These are phyloP conservation scores for Stephanodiscus minutulus DNA, from an alignment of 108 stramenopile genomes.

Conservation along the genomic window DNA sequence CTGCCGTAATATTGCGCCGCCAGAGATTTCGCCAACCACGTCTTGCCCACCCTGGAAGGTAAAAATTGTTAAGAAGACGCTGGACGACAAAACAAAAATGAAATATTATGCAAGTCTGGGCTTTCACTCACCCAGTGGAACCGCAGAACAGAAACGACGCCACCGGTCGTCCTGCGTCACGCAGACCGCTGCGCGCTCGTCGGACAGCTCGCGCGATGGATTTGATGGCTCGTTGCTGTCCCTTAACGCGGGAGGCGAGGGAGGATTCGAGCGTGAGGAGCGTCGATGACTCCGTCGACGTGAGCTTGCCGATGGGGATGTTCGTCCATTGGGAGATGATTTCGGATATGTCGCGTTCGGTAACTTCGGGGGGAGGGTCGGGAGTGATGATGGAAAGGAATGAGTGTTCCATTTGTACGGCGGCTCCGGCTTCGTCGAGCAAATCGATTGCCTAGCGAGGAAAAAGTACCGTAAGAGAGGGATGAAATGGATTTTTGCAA, in stretches of 20 bases:
- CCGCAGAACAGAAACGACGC: conserved; percentile 93
- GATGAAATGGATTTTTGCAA: neutral
- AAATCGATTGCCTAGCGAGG: conserved; percentile 84
- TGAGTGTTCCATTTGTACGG: conserved; percentile 82
- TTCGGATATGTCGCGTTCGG: conserved; percentile 66
- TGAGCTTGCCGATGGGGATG: conserved; percentile 78
- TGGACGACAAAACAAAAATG: neutral
- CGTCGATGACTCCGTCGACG: conserved; percentile 79
- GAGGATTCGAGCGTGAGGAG: conserved; percentile 76
- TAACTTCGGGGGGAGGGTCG: conserved; percentile 53
- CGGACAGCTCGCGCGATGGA: conserved; percentile 85
- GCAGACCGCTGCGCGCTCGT: conserved; percentile 82
- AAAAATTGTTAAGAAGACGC: neutral
- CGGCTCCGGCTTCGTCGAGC: conserved; percentile 96
- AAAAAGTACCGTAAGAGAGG: neutral
- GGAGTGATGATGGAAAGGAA: conserved; percentile 42
- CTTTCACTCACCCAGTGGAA: conserved; percentile 72
- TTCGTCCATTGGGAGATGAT: conserved; percentile 72
- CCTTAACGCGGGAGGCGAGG: conserved; percentile 80
- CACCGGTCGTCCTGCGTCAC: conserved; percentile 77
- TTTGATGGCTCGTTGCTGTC: conserved; percentile 83
- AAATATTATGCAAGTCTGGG: neutral
- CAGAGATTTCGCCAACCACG: conserved; percentile 90
- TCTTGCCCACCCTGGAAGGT: conserved; percentile 75
- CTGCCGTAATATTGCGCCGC: conserved; percentile 89